Conservation (phyloP, 2,329 filamentous ascomycete species). For the Epichloe hybrida region DNA sequence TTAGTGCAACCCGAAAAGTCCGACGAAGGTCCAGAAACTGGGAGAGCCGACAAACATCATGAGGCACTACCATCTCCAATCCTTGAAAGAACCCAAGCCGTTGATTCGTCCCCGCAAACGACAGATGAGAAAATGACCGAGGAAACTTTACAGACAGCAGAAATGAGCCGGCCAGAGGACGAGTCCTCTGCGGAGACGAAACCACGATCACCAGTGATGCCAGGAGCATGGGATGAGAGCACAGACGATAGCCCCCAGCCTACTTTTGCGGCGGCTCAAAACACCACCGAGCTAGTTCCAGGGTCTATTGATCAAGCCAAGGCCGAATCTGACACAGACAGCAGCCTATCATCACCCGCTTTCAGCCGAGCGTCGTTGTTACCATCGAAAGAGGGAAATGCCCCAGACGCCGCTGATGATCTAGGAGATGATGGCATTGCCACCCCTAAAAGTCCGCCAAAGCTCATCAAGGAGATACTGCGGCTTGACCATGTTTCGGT, state of each 20-base stretch:
- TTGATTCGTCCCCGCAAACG: background rate
- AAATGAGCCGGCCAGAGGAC: background rate
- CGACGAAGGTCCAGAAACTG: background rate
- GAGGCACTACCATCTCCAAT: background rate
- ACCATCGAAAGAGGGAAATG: background rate
- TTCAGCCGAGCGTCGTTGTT: conserved; percentile 13
- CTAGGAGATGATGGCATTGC: conserved; percentile 14
- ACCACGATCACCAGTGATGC: conserved; percentile 25
- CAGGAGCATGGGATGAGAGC: conserved; percentile 35
- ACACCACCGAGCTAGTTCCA: background rate
- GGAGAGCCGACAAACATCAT: background rate
- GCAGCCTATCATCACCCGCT: conserved; percentile 16
- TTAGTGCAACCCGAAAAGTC: background rate
- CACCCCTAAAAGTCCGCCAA: conserved; percentile 39
- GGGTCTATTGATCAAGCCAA: background rate
- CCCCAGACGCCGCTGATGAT: background rate
- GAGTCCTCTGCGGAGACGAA: background rate
- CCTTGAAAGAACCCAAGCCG: background rate
- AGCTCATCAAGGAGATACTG: conserved; percentile 42
- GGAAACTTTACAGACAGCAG: background rate
- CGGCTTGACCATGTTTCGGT: conserved; percentile 37
- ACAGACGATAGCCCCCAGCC: background rate
- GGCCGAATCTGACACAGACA: conserved; percentile 9
- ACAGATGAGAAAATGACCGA: background rate
- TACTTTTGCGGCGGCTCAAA: background rate